Conservation (phyloP, 768 basidiomycete species). For the Tubosaeta brunneosetosa region DNA sequence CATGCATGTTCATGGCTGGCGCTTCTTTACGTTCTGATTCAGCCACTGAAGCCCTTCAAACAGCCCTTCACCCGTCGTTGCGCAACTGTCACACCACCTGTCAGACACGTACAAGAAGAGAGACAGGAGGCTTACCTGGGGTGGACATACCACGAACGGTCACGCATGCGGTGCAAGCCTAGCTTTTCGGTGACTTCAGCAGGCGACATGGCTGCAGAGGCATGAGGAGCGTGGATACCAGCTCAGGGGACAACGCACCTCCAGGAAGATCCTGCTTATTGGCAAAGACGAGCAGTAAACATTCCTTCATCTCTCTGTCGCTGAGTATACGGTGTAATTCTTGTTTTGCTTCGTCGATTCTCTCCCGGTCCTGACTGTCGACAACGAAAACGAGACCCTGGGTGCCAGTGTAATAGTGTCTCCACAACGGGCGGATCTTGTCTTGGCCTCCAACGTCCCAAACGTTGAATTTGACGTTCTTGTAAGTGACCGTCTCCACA, state of each 20-base stretch:
- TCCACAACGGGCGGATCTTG: conserved; percentile 97
- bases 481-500: conserved; percentile 98
- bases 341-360: conserved; percentile 94
- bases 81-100: conserved; percentile 57
- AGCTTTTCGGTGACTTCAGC: conserved; percentile 98
- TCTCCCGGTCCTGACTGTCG: conserved; percentile 91
- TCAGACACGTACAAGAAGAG: neutral
- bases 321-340: conserved; percentile 94
- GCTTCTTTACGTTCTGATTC: conserved; percentile 95
- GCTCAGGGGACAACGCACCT: conserved; percentile 49
- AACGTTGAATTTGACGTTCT: conserved; percentile 94
- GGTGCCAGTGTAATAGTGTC: conserved; percentile 98
- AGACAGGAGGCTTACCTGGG: conserved; percentile 62
- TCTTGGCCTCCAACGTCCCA: conserved; percentile 99
- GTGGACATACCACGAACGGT: conserved; percentile 98
- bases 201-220: conserved; percentile 81
- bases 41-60: conserved; percentile 98
- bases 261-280: conserved; percentile 99
- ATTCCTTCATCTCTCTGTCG: conserved; percentile 98
- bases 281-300: conserved; percentile 94
- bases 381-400: conserved; percentile 98
- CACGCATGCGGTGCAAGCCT: conserved; percentile 92
- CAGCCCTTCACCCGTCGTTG: conserved; percentile 93
- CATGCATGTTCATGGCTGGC: conserved; percentile 54
- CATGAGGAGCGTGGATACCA: neutral